Percentiles rank a stretch among this genome's conserved stretches.
Conservation (phyloP, 2,329 filamentous ascomycete genomes). For the Colletotrichum tamarilloi region DNA sequence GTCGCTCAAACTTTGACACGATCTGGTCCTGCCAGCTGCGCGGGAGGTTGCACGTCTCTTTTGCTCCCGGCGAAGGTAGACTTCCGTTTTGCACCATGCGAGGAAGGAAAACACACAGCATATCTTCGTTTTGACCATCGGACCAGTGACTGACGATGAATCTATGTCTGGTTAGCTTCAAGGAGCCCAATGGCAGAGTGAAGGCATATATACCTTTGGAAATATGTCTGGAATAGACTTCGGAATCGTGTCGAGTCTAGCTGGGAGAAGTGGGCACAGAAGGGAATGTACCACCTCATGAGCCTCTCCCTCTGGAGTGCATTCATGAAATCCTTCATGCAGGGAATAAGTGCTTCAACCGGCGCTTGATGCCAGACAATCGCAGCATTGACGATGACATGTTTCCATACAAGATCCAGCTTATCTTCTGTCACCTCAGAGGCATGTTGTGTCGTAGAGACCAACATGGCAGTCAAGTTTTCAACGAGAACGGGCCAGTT, state of each 20-base stretch:
- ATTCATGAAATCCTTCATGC: slow-evolving; percentile 73
- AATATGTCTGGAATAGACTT: slow-evolving; percentile 80
- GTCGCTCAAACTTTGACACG: slow-evolving; percentile 73
- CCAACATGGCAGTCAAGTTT: slow-evolving; percentile 64
- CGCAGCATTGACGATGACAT: slow-evolving; percentile 67
- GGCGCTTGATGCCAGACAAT: slow-evolving; percentile 81
- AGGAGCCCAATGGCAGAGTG: not conserved
- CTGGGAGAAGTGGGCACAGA: slow-evolving; percentile 84
- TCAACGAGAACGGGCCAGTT: slow-evolving; percentile 77
- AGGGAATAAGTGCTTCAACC: slow-evolving; percentile 81
- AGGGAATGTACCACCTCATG: slow-evolving; percentile 81
- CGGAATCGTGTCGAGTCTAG: slow-evolving; percentile 80
- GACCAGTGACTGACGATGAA: slow-evolving; percentile 83
- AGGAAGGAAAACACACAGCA: slow-evolving; percentile 76
- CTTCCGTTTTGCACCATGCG: slow-evolving; percentile 68
- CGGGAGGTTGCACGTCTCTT: slow-evolving; percentile 67
- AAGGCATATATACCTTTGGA: slow-evolving; percentile 72
- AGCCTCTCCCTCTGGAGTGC: slow-evolving; percentile 73
- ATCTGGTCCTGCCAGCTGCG: slow-evolving; percentile 81
- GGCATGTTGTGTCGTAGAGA: slow-evolving; percentile 54
- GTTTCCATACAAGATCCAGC: slow-evolving; percentile 64
- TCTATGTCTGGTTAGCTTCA: slow-evolving; percentile 53
- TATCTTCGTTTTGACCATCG: slow-evolving; percentile 71
- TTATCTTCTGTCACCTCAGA: slow-evolving; percentile 49
- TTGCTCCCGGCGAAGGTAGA: slow-evolving; percentile 63